A percentile compares a stretch with the other conserved stretches of the same genome.
phyloP scores from a whole-genome alignment of 345 rosid genomes.

The Psidium friedrichsthalianum region DNA sequence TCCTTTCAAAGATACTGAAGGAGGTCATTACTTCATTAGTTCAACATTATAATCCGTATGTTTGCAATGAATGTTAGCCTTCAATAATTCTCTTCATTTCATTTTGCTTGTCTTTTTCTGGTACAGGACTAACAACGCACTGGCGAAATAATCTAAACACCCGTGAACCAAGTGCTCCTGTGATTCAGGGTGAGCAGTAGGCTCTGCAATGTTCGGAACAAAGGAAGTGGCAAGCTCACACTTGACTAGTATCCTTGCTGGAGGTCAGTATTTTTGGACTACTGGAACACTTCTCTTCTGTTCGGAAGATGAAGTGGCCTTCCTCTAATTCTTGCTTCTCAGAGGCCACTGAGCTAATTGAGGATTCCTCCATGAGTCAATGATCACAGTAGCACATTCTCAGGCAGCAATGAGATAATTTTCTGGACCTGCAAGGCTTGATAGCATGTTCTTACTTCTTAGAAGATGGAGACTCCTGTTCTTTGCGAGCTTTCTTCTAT shows the following conservation, averaged over 20 bases:
- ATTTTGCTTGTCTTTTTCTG: not conserved
- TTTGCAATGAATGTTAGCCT: not conserved
- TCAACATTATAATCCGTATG: not conserved
- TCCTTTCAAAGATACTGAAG: not conserved
- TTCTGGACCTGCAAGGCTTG: no score
- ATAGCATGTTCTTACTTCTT: no score
- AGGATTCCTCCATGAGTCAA: not conserved
- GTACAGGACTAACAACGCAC: not conserved
- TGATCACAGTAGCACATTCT: not conserved
- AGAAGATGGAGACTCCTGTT: not conserved
- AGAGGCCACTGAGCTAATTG: not conserved
- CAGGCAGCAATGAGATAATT: not conserved
- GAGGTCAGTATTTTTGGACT: not conserved
- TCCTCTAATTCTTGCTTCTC: no score
- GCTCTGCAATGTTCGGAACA: not conserved
- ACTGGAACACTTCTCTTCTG: not conserved
- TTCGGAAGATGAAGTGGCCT: not conserved
- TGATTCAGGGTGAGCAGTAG: not conserved
- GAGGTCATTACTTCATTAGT: not conserved
- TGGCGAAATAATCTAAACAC: not conserved
- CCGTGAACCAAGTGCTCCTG: not conserved
- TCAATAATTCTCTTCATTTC: not conserved
- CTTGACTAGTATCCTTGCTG: not conserved
- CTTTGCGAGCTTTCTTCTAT: not conserved
- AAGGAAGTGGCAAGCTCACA: not conserved